Base-by-base conservation (phyloP, 768 basidiomycete genomes). In the Antrodiella citrinella region DNA sequence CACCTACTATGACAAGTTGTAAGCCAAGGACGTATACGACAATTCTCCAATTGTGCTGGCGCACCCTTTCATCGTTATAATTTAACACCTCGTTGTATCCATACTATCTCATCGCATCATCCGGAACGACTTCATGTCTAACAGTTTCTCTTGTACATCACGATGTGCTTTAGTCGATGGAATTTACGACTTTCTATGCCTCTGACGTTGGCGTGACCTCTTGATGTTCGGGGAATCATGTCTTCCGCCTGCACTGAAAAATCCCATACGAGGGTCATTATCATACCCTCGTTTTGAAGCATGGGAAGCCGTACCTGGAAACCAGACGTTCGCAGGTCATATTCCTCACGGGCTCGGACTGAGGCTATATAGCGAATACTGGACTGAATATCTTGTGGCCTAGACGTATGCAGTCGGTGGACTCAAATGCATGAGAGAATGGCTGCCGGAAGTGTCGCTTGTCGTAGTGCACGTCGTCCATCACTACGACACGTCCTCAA, bases 1-100 rank as follows among this genome's bases (percentile, higher is more conserved):
- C 68, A 80, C 79, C 26, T 96, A 93, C 76, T 93, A 94, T 74
- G 93, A 95, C 80, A 95, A 93, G 76, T 57, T 64, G 53, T 64
- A 61, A 43, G 21, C 21, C n/a, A 22, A 60, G 57, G 53, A 55
- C 54, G 20, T 51, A 56, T 58, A 44, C 54, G 52, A 51, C 43
- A 52, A 57, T 57, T 51, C 46, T 45, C 48, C n/a, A 55, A 58
- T 50, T 58, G 51, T 56, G 51, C 55, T 51, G 48, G 52, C 48
- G 50, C n/a, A n/a, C 49, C 51, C 52, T 51, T 48, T 52, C 51
- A 45, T 57, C 48, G 26, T 55, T 22, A 44, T 30, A 26, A n/a
- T n/a, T n/a, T 52, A 43, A 30, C 45, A 51, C n/a, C 40, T 10
- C 57, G 56, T 58, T 58, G 54, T 58, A 56, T 45, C 47, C 48